phyloP scores from a whole-genome alignment of 1,139 yeast genomes.

The Meyerozyma guilliermondii region DNA sequence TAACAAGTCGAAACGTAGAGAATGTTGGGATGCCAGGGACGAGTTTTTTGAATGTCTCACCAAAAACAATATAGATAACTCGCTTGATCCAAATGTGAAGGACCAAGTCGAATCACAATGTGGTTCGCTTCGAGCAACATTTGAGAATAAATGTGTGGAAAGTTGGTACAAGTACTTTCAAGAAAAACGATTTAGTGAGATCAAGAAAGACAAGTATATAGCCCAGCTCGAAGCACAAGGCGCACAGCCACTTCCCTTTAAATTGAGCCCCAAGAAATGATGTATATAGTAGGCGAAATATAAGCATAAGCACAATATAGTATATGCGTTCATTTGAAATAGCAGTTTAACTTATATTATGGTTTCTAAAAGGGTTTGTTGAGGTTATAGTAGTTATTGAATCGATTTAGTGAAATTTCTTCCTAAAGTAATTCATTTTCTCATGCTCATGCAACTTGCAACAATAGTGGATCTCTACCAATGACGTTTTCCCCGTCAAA shows the following conservation, averaged over 20 bases:
- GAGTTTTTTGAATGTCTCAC: slow-evolving; percentile 37
- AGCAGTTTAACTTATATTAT: too few relatives aligned
- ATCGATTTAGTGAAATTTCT: too few relatives aligned
- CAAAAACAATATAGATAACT: slow-evolving; percentile 37
- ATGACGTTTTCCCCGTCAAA: slow-evolving; percentile 15
- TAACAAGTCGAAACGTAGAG: slow-evolving; percentile 32
- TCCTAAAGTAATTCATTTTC: too few relatives aligned
- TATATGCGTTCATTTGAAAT: too few relatives aligned
- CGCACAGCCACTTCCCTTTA: slow-evolving; percentile 44
- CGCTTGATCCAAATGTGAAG: slow-evolving; percentile 35
- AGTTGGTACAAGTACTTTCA: slow-evolving; percentile 44
- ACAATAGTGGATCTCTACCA: slow-evolving; percentile 28
- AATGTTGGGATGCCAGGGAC: slow-evolving; percentile 45
- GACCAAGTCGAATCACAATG: slow-evolving; percentile 30
- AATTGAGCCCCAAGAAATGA: slow-evolving; percentile 23
- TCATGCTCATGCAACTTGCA: background rate
- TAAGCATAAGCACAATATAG: too few relatives aligned
- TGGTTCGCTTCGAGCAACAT: slow-evolving; percentile 29
- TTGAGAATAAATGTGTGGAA: slow-evolving; percentile 39
- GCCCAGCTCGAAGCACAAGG: slow-evolving; percentile 43
- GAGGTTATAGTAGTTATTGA: too few relatives aligned
- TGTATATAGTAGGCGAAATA: slow-evolving; percentile 5
- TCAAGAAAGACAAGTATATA: slow-evolving; percentile 38
- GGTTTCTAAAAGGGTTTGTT: too few relatives aligned
- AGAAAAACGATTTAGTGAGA: slow-evolving; percentile 41